Evolutionary conservation across 2,329 filamentous ascomycete genomes (phyloP), one percentile per base, ranked within the genome.

Genomic region (Exophiala bonariae): DNA sequence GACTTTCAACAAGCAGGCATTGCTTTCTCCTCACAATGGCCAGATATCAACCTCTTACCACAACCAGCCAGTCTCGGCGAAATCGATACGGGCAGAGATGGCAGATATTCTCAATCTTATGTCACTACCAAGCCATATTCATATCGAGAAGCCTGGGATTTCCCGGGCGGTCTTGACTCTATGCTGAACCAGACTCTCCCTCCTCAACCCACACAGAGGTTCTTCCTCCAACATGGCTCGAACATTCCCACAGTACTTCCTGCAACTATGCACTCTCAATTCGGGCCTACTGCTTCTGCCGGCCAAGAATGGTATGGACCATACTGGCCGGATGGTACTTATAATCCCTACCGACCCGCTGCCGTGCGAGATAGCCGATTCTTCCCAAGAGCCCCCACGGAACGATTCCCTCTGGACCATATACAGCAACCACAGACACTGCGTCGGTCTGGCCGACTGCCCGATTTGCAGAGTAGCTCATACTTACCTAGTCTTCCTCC

Each of bases 311-410:
- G 76, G 4, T 83, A 79, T 63, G 80, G 80, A 0, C 79, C 79
- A 20, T 83, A 83, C 59, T 83, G 79, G 79, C 79, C 80, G 16
- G 77, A 83, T 68, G 80, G 80, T n/a, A 78, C 74, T 7, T 81
- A 75, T 56, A 76, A 78, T 30, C 78, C 80, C 10, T 83, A 83
- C 62, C 72, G 79, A 49, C 79, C 80, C 10, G 77, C 79, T 28
- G 77, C 79, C 4, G 66, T 79, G 49, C 71, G 77, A 49, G 78
- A 82, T 61, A 71, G 76, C 36, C 72, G 76, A 16, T 76, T 66
- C 44, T 63, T 64, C 35, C 54, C 60, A 28, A 39, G 41, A 9
- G 49, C 44, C 20, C 47, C 53, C 4, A 41, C 47, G 4, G 50
- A 55, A 31, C 40, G 46, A 38, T 55, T 57, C 37, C 54, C 54